phyloP scores from a whole-genome alignment of 148 eudicot species.

The Agrostemma githago region DNA sequence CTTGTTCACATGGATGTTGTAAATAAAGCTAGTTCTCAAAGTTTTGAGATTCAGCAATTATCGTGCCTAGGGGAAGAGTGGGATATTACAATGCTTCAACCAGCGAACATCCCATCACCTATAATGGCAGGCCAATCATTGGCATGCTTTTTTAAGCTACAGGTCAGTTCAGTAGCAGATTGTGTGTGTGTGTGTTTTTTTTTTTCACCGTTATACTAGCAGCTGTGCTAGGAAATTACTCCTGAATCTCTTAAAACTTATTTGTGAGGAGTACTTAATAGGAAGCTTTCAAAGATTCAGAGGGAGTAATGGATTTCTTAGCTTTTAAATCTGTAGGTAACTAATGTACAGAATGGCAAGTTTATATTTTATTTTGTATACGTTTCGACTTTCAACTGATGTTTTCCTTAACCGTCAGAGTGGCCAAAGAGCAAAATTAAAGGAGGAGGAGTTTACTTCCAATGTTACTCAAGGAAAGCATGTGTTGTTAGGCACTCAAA shows the following conservation, averaged over 20 bases:
- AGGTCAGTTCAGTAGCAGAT: slow-evolving; percentile 62
- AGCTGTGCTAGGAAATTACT: no score
- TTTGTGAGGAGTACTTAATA: no score
- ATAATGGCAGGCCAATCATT: slow-evolving; percentile 79
- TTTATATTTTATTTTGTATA: neutral
- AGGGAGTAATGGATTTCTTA: neutral
- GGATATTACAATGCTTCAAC: slow-evolving; percentile 70
- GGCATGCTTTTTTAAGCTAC: slow-evolving; percentile 81
- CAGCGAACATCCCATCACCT: slow-evolving; percentile 52
- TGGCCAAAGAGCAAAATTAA: slow-evolving; percentile 31
- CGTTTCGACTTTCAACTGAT: slow-evolving; percentile 9
- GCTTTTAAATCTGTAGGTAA: neutral
- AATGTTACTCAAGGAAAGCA: slow-evolving; percentile 35
- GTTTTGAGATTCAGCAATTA: slow-evolving; percentile 76
- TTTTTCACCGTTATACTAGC: neutral
- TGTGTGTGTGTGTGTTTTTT: neutral
- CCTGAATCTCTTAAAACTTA: no score
- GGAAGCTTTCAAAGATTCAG: no score
- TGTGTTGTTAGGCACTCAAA: slow-evolving; percentile 47
- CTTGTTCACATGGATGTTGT: slow-evolving; percentile 81
- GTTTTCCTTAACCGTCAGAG: slow-evolving; percentile 36
- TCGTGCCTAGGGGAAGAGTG: slow-evolving; percentile 72
- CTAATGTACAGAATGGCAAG: neutral
- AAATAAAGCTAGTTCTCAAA: slow-evolving; percentile 68
- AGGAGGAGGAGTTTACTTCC: slow-evolving; percentile 36